A percentile compares a stretch with the other conserved stretches of the same genome.
These are phyloP conservation scores for Jackrogersella minutella DNA, from an alignment of 495 filamentous ascomycete species.

Conservation along the genomic window DNA sequence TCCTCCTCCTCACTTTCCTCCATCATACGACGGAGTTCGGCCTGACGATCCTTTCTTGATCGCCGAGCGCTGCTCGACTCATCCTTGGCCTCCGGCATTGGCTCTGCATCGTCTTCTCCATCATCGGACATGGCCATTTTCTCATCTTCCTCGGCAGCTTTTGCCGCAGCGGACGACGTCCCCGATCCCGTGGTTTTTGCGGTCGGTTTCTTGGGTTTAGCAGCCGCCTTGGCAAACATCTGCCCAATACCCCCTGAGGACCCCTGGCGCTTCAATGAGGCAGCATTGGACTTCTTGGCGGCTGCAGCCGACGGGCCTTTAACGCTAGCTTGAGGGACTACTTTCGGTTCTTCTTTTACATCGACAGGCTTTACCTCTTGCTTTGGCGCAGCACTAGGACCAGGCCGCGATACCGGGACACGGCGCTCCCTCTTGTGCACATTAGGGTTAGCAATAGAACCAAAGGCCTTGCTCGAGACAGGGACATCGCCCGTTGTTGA, in stretches of 20 bases:
- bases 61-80: slow-evolving; percentile 55
- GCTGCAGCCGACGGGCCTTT: slow-evolving; percentile 43
- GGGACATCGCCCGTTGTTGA: slow-evolving; percentile 27
- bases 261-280: slow-evolving; percentile 64
- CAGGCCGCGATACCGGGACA: slow-evolving; percentile 34
- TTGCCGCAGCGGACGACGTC: slow-evolving; percentile 45
- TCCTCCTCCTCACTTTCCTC: slow-evolving; percentile 74
- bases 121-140: slow-evolving; percentile 73
- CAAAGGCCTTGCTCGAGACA: slow-evolving; percentile 30
- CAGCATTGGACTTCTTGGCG: slow-evolving; percentile 52
- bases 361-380: slow-evolving; percentile 35
- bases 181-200: slow-evolving; percentile 55
- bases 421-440: slow-evolving; percentile 52
- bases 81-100: slow-evolving; percentile 50
- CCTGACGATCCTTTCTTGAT: slow-evolving; percentile 73
- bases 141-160: slow-evolving; percentile 61
- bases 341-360: slow-evolving; percentile 49
- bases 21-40: slow-evolving; percentile 83
- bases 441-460: slow-evolving; percentile 47
- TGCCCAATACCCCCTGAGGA: slow-evolving; percentile 74
- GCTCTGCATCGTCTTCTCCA: slow-evolving; percentile 71
- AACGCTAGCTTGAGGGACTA: slow-evolving; percentile 31
- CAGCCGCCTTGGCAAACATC: slow-evolving; percentile 82
- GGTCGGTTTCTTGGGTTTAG: slow-evolving; percentile 62
- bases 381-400: slow-evolving; percentile 30